Percentiles rank a stretch among this genome's conserved stretches.
Conservation (phyloP, 1,284 basidiomycete genomes). For the Puccinia polysora region DNA sequence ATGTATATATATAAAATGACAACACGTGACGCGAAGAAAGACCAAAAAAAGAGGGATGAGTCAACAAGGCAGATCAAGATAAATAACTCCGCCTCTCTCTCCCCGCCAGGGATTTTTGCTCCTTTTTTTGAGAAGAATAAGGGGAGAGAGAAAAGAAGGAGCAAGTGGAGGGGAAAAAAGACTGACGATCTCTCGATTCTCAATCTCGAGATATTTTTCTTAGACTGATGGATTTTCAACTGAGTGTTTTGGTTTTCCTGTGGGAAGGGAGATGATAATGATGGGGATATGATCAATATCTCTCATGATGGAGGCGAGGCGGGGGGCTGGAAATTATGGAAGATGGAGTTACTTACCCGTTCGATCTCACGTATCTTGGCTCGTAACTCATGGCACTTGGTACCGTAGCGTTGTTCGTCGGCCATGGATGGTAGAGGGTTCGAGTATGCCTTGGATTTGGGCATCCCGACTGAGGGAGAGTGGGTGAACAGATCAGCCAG, state of each 20-base stretch:
- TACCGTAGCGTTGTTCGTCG: slow-evolving; percentile 38
- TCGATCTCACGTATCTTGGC: slow-evolving; percentile 38
- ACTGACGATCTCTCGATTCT: slow-evolving; percentile 35
- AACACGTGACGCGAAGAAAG: too few species aligned
- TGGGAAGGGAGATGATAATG: not conserved
- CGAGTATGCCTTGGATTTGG: slow-evolving; percentile 37
- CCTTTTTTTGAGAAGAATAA: not conserved
- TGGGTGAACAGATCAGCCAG: too few species aligned
- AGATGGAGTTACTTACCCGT: slow-evolving; percentile 12
- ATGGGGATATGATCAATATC: not conserved
- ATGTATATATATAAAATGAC: not conserved
- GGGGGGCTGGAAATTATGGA: not conserved
- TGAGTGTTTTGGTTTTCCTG: slow-evolving; percentile 37
- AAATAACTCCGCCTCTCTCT: too few species aligned
- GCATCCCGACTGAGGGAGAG: too few species aligned
- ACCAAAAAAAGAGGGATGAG: too few species aligned
- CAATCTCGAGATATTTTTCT: slow-evolving; percentile 36
- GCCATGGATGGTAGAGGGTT: slow-evolving; percentile 36
- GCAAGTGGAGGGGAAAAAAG: not conserved
- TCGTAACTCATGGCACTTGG: slow-evolving; percentile 30
- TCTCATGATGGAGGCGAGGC: not conserved
- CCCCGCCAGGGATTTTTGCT: too few species aligned
- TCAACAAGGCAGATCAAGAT: too few species aligned
- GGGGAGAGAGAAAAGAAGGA: not conserved
- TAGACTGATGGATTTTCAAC: slow-evolving; percentile 32